Conservation (phyloP, 2,329 filamentous ascomycete genomes). For the Penicillium sumatraense region DNA sequence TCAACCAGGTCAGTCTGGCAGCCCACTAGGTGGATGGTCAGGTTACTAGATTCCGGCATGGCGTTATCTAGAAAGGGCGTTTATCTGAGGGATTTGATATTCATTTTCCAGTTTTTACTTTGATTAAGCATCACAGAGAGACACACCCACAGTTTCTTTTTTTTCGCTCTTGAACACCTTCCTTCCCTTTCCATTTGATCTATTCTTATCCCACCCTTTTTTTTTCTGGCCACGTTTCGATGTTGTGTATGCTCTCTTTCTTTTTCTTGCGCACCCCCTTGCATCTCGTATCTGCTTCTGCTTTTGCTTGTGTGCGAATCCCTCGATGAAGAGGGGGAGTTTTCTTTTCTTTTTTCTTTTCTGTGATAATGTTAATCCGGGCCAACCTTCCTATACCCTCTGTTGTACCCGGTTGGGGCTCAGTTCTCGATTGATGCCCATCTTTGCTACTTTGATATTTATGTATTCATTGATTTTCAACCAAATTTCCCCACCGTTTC, state of each 20-base stretch:
- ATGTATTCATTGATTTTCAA: conserved; percentile 10
- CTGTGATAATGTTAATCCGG: conserved; percentile 37
- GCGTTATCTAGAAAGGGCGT: conserved; percentile 33
- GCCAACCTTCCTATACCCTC: conserved; percentile 41
- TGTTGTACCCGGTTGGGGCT: conserved; percentile 38
- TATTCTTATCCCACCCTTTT: no score
- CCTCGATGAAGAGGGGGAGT: conserved; percentile 8
- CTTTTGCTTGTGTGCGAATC: conserved; percentile 20
- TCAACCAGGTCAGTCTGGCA: conserved; percentile 43
- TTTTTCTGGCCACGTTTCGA: conserved; percentile 2
- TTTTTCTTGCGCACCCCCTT: conserved; percentile 14
- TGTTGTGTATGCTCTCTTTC: conserved; percentile 1
- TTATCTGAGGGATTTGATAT: conserved; percentile 16
- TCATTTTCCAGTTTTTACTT: conserved; percentile 13
- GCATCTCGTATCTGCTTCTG: conserved; percentile 21
- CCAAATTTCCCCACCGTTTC: conserved; percentile 15
- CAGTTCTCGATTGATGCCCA: conserved; percentile 17
- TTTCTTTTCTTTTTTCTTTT: no score
- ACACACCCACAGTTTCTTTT: background rate
- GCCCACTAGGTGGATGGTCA: conserved; percentile 44
- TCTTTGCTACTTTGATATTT: conserved; percentile 2
- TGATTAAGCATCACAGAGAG: background rate
- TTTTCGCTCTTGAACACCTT: conserved; percentile 8
- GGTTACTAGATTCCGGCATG: conserved; percentile 37
- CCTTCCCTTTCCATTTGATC: conserved; percentile 19